Base-by-base conservation (phyloP, 2,329 filamentous ascomycete genomes). In the Pleomassaria siparia region DNA sequence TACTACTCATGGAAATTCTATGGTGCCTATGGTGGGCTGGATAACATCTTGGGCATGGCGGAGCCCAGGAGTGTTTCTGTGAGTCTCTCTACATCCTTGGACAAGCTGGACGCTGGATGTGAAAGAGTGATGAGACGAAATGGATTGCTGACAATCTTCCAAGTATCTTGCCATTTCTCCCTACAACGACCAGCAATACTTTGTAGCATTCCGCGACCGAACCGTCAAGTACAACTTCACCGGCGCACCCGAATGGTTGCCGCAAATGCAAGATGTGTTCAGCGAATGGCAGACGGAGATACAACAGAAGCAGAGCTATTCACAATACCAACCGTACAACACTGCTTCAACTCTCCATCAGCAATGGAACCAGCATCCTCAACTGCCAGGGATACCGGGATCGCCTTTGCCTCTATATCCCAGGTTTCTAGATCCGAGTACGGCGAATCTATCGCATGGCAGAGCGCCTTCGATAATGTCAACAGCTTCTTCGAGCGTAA, bases 141-240 rank as follows among this genome's bases (percentile, higher is more conserved):
- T 24, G 4, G 25, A 6, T 26, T 43, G 15, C 42, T 53, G 30
- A 50, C 37, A 2, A 2, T 12, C 11, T 2, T 6, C 9, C 33
- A n/a, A 70, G 66, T 66, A 67, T 40, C 56, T 70, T 15, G 63
- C 66, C 24, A 58, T 70, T 12, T 63, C 58, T n/a, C 66, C 65
- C 0, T 69, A 66, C 46, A 59, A 64, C 54, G 58, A 56, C 11
- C 47, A 63, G 10, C 66, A 69, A 26, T 68, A 64, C 50, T 69
- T 70, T 28, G 48, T 68, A 26, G 65, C 64, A 1, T 69, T 67
- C 42, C 53, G 47, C 7, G 58, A 70, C 39, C 56, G 58, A 20
- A 64, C 63, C 21, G 52, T 70, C 44, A 62, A 66, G 40, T 70
- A 69, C 52, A 62, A 64, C 43, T 67, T 70, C 50, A 60, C 58